Percentiles rank a stretch among this genome's conserved stretches.
Evolutionary conservation across 306 rosid genomes (phyloP).

Genomic region (Erythrophleum fordii): DNA sequence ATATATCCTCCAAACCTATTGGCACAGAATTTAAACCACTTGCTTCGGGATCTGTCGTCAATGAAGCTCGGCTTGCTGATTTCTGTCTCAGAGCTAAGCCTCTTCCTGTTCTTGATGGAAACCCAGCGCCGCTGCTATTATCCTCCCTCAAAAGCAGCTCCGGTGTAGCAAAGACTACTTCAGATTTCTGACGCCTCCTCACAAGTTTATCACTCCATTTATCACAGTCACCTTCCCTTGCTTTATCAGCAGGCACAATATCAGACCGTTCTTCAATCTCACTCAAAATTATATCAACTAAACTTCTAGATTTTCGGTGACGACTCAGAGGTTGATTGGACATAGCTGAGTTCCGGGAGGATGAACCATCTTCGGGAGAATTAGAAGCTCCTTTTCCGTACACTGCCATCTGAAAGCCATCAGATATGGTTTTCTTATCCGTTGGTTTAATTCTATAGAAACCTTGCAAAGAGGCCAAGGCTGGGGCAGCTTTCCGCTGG

Average conservation of each 20-base stretch:
- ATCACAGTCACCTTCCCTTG: slow-evolving; percentile 42
- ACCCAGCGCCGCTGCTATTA: slow-evolving; percentile 43
- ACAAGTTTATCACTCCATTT: slow-evolving; percentile 47
- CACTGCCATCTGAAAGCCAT: slow-evolving; percentile 47
- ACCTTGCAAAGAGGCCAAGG: slow-evolving; percentile 58
- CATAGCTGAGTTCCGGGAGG: slow-evolving; percentile 23
- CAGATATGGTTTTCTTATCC: slow-evolving; percentile 40
- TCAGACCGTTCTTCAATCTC: slow-evolving; percentile 48
- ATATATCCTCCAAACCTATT: slow-evolving; percentile 48
- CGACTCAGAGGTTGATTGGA: slow-evolving; percentile 30
- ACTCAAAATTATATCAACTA: slow-evolving; percentile 45
- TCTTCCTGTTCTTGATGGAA: slow-evolving; percentile 56
- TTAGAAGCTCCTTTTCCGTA: slow-evolving; percentile 41
- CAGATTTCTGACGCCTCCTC: slow-evolving; percentile 64
- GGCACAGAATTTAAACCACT: slow-evolving; percentile 47
- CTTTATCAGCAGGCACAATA: slow-evolving; percentile 22
- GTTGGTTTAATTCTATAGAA: slow-evolving; percentile 57
- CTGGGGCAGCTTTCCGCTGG: slow-evolving; percentile 43
- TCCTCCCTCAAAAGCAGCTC: slow-evolving; percentile 60
- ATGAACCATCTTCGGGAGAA: slow-evolving; percentile 46
- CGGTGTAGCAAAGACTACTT: slow-evolving; percentile 50
- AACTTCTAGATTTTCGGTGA: slow-evolving; percentile 62
- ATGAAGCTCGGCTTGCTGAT: slow-evolving; percentile 45
- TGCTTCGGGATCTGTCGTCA: slow-evolving; percentile 45
- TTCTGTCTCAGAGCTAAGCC: slow-evolving; percentile 72